Evolutionary conservation across 306 rosid genomes (phyloP), one percentile per base, ranked within the genome.

Genomic region (cucumber (Cucumis sativus)): DNA sequence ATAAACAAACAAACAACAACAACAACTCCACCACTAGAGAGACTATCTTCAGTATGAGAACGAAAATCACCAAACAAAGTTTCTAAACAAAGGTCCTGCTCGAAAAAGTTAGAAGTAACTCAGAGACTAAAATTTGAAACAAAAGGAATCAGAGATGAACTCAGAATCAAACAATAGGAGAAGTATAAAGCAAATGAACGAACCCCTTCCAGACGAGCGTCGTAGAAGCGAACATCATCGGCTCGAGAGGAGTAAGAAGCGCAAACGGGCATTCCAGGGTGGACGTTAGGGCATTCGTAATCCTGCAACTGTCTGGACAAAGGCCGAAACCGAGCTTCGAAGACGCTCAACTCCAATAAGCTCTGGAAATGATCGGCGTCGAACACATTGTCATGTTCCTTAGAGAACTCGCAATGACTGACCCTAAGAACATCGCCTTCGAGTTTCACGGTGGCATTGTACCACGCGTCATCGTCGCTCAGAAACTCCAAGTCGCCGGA

Each of bases 171-270:
- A 16, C 71, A 64, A 39, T 18, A 18, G 13, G 25, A 64, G 14
- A 64, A n/a, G 47, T 4, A 7, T 17, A 64, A 64, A 37, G 68
- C 30, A 56, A 59, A 41, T 8, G 37, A 13, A 23, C 73, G 20
- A 7, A 87, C 88, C 81, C 52, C 82, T 41, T 87, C 83, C 37
- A 87, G 77, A 13, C 82, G 13, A 11, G 86, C 86, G 49, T 87
- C 86, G 80, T 80, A 82, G 84, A 87, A 84, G 76, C 88, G 85
- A 61, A 83, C 64, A n/a, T 87, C 90, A 51, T 79, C 82, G 4
- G 25, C 18, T 25, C 39, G 6, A 41, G 70, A 45, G 16, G 82
- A 18, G 59, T 63, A 68, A 20, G 90, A 79, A 64, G 88, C 88
- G 45, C 88, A 87, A 12, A 84, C 85, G 47, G 45, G 49, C 74